A percentile compares a stretch with the other conserved stretches of the same genome.
Conservation (phyloP, 306 rosid species). For the Castanospermum australe region DNA sequence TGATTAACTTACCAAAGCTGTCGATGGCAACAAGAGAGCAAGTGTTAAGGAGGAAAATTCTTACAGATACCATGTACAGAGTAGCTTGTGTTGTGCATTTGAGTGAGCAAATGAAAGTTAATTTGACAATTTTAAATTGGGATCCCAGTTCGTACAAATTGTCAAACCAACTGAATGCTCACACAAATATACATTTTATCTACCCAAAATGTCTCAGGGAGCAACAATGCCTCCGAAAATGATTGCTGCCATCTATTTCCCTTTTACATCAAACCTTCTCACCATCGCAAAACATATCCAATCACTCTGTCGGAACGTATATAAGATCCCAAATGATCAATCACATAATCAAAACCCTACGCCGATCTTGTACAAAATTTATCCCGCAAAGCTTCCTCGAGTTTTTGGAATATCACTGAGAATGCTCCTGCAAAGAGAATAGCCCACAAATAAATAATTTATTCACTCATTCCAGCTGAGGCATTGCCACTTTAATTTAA, state of each 20-base stretch:
- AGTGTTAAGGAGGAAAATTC: background rate
- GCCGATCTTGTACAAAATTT: conserved; percentile 45
- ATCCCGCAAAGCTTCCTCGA: conserved; percentile 60
- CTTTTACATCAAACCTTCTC: conserved; percentile 6
- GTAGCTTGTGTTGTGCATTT: background rate
- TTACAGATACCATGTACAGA: background rate
- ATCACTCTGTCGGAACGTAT: background rate
- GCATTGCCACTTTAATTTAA: background rate
- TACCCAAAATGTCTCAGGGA: background rate
- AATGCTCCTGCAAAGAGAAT: conserved; percentile 60
- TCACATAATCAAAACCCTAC: conserved; percentile 15
- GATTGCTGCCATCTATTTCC: background rate
- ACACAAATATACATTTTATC: background rate
- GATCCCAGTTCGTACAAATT: background rate
- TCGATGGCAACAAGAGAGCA: background rate
- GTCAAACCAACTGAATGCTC: conserved; percentile 1
- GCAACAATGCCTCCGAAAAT: background rate
- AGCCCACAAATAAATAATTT: background rate
- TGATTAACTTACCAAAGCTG: background rate
- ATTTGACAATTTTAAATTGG: background rate
- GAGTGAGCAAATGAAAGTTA: background rate
- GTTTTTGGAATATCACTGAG: conserved; percentile 47
- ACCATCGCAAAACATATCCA: background rate
- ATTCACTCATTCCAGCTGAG: conserved; percentile 7
- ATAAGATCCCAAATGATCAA: conserved; percentile 16